Evolutionary conservation across 495 filamentous ascomycete genomes (phyloP), one percentile per base, ranked within the genome.

Genomic region (Cairneyella variabilis): DNA sequence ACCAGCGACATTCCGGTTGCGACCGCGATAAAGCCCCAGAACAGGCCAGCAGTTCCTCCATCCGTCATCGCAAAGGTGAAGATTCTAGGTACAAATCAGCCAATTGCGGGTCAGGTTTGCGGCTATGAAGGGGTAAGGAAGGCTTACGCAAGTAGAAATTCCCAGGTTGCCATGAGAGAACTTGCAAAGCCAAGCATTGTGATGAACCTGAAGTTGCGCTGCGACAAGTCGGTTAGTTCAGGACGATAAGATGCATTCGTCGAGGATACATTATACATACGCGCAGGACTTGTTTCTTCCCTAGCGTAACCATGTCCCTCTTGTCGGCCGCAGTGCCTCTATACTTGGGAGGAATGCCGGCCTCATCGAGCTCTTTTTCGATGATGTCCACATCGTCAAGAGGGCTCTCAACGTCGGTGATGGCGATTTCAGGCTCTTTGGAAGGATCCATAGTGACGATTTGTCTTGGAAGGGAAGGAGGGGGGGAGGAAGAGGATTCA

Each of bases 271-370:
- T 22, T 17, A 17, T 8, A 43, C 40, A 17, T 21, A 43, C 40
- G 40, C 40, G 40, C 7, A 43, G 40, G 40, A 43, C 40, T 23
- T 43, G 40, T 43, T 17, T 43, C 40, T 43, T 43, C 7, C 40
- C 40, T 22, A 43, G 23, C 17, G 14, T 21, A 4, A 43, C 20
- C 40, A 43, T 43, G 40, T 43, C 40, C 23, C 40, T 43, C 40
- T 43, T 43, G 17, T 43, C 40, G 40, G 40, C 40, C 17, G 40
- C 40, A 43, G 40, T 43, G 40, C 40, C 40, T 22, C 40, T 14
- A 20, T 43, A 43, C 17, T 20, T 14, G 3, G 40, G 20, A 21
- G 40, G 14, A 43, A 43, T 43, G 5, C 40, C 40, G 12, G 14
- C 40, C 20, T 43, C 40, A 14, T 43, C 17, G 17, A 8, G n/a